These are phyloP conservation scores for Keqinozyma sinolaborantium DNA, from an alignment of 1,139 yeast species.

Conservation along the genomic window DNA sequence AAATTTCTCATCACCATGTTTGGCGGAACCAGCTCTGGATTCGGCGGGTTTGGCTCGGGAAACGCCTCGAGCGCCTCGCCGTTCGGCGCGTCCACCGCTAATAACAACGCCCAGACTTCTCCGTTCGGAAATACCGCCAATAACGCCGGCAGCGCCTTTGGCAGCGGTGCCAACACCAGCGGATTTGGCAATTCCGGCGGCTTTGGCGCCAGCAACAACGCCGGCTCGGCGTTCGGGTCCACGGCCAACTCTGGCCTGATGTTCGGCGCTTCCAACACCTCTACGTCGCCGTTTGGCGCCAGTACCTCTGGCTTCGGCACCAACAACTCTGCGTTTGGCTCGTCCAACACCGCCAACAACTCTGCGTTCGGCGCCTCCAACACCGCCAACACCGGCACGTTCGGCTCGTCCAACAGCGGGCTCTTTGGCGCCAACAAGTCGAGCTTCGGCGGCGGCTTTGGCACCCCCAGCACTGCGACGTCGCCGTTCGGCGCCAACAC, in stretches of 20 bases:
- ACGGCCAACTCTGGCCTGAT: slow-evolving; percentile 12
- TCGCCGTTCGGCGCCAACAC: slow-evolving; percentile 21
- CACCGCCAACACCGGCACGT: slow-evolving; percentile 7
- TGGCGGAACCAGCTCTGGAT: slow-evolving; percentile 50
- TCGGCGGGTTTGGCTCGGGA: slow-evolving; percentile 58
- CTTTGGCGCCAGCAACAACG: slow-evolving; percentile 16
- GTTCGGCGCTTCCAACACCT: slow-evolving; percentile 18
- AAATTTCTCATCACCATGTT: slow-evolving; percentile 29
- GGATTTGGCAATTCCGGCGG: slow-evolving; percentile 13
- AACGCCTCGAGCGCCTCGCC: slow-evolving; percentile 28
- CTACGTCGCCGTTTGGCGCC: slow-evolving; percentile 8
- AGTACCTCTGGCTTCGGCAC: slow-evolving; percentile 9
- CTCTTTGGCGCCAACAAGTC: slow-evolving; percentile 19
- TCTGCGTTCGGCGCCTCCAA: slow-evolving; percentile 17
- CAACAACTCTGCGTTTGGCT: slow-evolving; percentile 15
- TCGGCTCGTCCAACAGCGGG: slow-evolving; percentile 19
- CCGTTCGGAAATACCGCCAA: slow-evolving; percentile 21
- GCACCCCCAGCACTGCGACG: slow-evolving; percentile 15
- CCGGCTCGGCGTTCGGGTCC: slow-evolving; percentile 36
- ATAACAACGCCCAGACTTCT: slow-evolving; percentile 15
- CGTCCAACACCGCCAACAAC: slow-evolving; percentile 11
- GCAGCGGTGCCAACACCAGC: slow-evolving; percentile 1
- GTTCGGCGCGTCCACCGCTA: slow-evolving; percentile 24
- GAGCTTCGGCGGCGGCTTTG: slow-evolving; percentile 23
- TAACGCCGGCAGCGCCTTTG: slow-evolving; percentile 7